These are phyloP conservation scores for Calonectria henricotiae DNA, from an alignment of 2,329 filamentous ascomycete genomes.

Conservation along the genomic window DNA sequence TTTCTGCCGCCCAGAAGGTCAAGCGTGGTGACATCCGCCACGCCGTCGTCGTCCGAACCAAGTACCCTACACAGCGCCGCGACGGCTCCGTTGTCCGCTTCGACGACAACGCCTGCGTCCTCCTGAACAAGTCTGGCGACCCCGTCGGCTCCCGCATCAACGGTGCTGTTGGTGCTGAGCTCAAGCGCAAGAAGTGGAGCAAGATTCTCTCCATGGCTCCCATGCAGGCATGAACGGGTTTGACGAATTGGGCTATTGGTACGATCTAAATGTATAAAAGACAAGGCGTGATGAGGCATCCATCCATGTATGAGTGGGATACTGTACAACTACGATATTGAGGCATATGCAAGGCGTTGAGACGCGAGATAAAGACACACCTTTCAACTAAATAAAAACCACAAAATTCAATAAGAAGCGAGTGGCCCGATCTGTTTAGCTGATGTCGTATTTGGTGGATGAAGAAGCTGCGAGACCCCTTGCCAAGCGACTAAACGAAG, in stretches of 20 bases:
- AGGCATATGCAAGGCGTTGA: conserved; percentile 59
- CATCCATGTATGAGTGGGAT: conserved; percentile 50
- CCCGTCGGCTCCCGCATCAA: conserved; percentile 94
- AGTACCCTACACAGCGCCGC: conserved; percentile 86
- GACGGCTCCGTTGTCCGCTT: conserved; percentile 95
- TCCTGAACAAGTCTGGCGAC: conserved; percentile 97
- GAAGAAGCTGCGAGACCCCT: no score
- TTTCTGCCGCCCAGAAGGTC: conserved; percentile 88
- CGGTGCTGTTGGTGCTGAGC: conserved; percentile 90
- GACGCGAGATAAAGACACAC: conserved; percentile 50
- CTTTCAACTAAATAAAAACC: conserved; percentile 45
- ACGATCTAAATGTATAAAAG: conserved; percentile 42
- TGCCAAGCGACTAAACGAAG: conserved; percentile 22
- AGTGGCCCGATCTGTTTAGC: no score
- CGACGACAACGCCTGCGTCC: conserved; percentile 97
- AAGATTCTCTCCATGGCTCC: conserved; percentile 98
- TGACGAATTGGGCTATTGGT: conserved; percentile 10
- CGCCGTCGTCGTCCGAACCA: conserved; percentile 93
- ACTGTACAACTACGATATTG: conserved; percentile 56
- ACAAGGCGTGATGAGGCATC: conserved; percentile 35
- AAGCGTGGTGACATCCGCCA: conserved; percentile 97
- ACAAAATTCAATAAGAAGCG: conserved; percentile 10
- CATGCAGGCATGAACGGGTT: conserved; percentile 67
- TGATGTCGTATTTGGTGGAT: no score
- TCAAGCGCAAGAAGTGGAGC: conserved; percentile 95